phyloP scores from a whole-genome alignment of 306 rosid species.

The Trichosanthes truncata region DNA sequence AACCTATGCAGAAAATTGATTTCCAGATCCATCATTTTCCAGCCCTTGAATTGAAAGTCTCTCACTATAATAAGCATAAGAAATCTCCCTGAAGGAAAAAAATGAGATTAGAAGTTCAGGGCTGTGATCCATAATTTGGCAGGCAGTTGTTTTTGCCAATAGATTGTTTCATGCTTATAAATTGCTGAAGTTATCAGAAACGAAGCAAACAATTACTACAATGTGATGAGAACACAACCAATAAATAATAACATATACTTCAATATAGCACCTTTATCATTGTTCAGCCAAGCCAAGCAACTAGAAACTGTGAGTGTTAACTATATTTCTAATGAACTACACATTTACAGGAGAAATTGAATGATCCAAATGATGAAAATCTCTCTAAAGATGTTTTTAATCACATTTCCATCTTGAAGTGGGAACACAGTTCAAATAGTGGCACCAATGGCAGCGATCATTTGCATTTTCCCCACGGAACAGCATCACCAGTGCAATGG shows the following conservation, averaged over 20 bases:
- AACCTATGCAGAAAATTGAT: not conserved
- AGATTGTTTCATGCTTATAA: not conserved
- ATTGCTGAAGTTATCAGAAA: not conserved
- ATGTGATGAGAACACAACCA: constrained; percentile 10
- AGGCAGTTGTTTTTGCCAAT: not conserved
- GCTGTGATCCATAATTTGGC: not conserved
- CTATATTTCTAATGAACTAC: not conserved
- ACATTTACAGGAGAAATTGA: not conserved
- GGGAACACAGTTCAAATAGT: constrained; percentile 9
- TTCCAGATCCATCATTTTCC: not conserved
- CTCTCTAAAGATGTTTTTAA: not conserved
- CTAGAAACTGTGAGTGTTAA: not conserved
- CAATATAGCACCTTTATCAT: not conserved
- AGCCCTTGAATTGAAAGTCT: not conserved
- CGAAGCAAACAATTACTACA: constrained; percentile 11
- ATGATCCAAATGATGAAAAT: constrained; percentile 2
- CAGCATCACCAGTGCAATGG: not conserved
- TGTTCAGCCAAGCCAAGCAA: not conserved
- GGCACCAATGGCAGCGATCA: constrained; percentile 8
- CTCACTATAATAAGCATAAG: not conserved
- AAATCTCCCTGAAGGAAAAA: not conserved
- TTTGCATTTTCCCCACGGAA: constrained; percentile 1
- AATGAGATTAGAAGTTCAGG: not conserved
- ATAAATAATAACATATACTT: not conserved
- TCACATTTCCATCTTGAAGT: constrained; percentile 11